phyloP scores from a whole-genome alignment of 805 yeast genomes.

The Blastobotrys americana region DNA sequence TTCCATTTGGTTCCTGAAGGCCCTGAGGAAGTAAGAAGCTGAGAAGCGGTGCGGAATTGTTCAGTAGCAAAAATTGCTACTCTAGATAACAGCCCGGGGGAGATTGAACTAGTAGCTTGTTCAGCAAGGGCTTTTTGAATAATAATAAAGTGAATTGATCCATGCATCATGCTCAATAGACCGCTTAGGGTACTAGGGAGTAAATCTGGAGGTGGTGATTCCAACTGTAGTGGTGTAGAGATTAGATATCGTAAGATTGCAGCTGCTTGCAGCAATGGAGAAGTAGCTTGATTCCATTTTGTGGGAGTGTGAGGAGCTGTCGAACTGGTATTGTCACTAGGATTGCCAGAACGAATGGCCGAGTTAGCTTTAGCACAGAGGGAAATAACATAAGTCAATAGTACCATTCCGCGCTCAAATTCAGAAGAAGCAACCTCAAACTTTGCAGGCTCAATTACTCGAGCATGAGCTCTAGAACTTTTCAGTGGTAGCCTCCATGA shows the following conservation, averaged over 20 bases:
- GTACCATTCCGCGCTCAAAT: slow-evolving; percentile 21
- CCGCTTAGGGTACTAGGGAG: slow-evolving; percentile 20
- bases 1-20: slow-evolving; percentile 2
- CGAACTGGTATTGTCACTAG: slow-evolving; percentile 6
- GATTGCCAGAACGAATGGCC: slow-evolving; percentile 8
- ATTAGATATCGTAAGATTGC: slow-evolving; percentile 21
- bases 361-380: slow-evolving; percentile 14
- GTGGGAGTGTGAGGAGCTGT: slow-evolving; percentile 1
- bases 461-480: slow-evolving; percentile 12
- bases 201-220: slow-evolving; percentile 18
- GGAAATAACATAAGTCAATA: slow-evolving; percentile 20
- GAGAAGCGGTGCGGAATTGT: slow-evolving; percentile 24
- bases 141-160: slow-evolving; percentile 26
- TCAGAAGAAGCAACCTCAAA: slow-evolving; percentile 13
- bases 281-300: slow-evolving; percentile 24
- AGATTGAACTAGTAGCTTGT: slow-evolving; percentile 17
- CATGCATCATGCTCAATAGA: slow-evolving; percentile 20
- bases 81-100: slow-evolving; percentile 26
- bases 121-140: slow-evolving; percentile 22
- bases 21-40: slow-evolving; percentile 16
- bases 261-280: slow-evolving; percentile 23
- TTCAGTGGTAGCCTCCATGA: slow-evolving; percentile 25
- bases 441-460: slow-evolving; percentile 9
- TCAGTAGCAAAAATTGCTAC: slow-evolving; percentile 29
- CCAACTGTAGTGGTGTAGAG: slow-evolving; percentile 11